phyloP scores from a whole-genome alignment of 257 asterid genomes.

The Capsicum chinense region DNA sequence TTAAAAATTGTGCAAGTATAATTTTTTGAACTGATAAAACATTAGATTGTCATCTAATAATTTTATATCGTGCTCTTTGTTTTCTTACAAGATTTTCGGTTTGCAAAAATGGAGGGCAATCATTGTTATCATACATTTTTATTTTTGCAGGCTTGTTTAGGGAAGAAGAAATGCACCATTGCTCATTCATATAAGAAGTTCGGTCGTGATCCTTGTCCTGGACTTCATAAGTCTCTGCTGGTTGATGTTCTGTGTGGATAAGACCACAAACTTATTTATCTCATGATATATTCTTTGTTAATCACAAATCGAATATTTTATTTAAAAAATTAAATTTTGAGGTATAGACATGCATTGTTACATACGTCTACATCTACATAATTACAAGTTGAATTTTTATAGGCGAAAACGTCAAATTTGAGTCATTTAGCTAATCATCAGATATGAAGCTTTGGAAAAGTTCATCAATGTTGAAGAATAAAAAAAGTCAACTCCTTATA shows the following conservation, averaged over 20 bases:
- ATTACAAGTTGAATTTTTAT: not conserved
- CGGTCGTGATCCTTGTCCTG: conserved; percentile 70
- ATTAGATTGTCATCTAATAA: too few species aligned
- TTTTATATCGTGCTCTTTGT: too few species aligned
- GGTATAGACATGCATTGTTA: conserved; percentile 4
- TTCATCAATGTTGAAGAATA: not conserved
- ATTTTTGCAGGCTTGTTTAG: conserved; percentile 59
- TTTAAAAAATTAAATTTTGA: not conserved
- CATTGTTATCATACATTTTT: not conserved
- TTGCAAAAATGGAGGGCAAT: too few species aligned
- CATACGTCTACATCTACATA: not conserved
- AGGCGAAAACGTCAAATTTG: not conserved
- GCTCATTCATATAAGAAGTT: conserved; percentile 48
- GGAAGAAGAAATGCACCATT: conserved; percentile 57
- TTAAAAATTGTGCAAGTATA: not conserved
- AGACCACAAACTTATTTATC: conserved; percentile 5
- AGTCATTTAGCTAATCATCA: not conserved
- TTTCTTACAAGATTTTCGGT: too few species aligned
- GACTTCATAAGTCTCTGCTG: conserved; percentile 49
- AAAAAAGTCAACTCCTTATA: too few species aligned
- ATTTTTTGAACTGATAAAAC: too few species aligned
- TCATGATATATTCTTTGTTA: not conserved
- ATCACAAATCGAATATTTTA: not conserved
- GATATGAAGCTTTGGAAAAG: not conserved
- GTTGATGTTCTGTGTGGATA: conserved; percentile 65